Evolutionary conservation across 306 rosid genomes (phyloP).

Genomic region (Corylus avellana): DNA sequence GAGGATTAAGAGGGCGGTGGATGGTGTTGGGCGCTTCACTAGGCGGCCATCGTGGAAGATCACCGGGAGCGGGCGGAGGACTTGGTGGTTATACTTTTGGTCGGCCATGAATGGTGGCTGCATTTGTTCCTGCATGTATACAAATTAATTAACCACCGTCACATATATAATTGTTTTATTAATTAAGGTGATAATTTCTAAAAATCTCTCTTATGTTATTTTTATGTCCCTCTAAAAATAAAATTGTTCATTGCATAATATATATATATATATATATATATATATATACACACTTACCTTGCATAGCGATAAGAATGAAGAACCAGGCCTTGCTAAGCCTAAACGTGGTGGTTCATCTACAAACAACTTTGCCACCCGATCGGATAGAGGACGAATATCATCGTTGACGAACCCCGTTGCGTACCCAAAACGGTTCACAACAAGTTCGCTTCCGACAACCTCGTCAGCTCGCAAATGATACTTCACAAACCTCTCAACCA

Average conservation of each 20-base stretch:
- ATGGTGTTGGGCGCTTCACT: constrained; percentile 80
- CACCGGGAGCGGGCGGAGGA: constrained; percentile 74
- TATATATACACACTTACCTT: constrained; percentile 38
- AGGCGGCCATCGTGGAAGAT: constrained; percentile 97
- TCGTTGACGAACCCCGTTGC: constrained; percentile 64
- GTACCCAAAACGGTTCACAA: constrained; percentile 53
- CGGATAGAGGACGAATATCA: constrained; percentile 7
- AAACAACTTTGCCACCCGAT: constrained; percentile 45
- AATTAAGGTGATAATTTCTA: too few relatives aligned
- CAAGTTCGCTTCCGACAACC: constrained; percentile 62
- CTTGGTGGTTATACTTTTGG: constrained; percentile 26
- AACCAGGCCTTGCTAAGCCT: constrained; percentile 47
- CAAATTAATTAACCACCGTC: not conserved
- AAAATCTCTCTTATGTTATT: too few relatives aligned
- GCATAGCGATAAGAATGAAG: constrained; percentile 51
- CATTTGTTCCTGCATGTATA: constrained; percentile 54
- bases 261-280: too few relatives aligned
- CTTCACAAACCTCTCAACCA: constrained; percentile 82
- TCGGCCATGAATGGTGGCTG: constrained; percentile 43
- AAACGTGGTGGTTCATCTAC: constrained; percentile 33
- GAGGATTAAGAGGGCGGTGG: constrained; percentile 66
- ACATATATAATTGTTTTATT: not conserved
- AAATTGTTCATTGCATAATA: too few relatives aligned
- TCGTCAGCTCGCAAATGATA: constrained; percentile 77
- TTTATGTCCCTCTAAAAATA: too few relatives aligned